Base-by-base conservation (phyloP, 768 basidiomycete species). In the Paxillus rubicundulus region DNA sequence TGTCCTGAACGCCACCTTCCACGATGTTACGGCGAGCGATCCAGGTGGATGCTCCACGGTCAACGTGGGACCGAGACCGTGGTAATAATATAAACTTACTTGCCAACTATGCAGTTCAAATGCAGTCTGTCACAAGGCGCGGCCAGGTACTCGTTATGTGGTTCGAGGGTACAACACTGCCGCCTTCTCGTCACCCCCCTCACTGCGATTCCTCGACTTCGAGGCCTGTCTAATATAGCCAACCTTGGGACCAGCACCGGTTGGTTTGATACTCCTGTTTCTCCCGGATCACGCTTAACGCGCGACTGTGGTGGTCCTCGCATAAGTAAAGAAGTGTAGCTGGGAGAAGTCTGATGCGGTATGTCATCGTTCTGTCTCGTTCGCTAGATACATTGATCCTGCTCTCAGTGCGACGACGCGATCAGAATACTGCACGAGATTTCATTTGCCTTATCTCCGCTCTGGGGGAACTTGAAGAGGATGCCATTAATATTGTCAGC, bases 371-470 rank as follows among this genome's bases (percentile, higher is more conserved):
- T 6, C 24, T 39, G 24, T 13, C 46, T 42, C 36, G 41, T 49
- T 61, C 32, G 61, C 21, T 39, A 39, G 58, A 40, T 45, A 48
- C 27, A 30, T 46, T 34, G 27, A 58, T 38, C 45, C 54, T 50
- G 50, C 38, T 18, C 45, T 34, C 39, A 42, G 49, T 41, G 50
- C 28, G 34, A 51, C 36, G 28, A 50, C 47, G 50, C 39, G 52
- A 56, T 21, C 53, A 52, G 32, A 9, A 27, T 21, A 46, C 44
- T 27, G 37, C 21, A 14, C n/a, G 50, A 32, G 21, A 46, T 55
- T 55, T 56, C 55, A 59, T 59, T 27, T 40, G 4, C 47, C 38
- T 47, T 67, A 67, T 69, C 56, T 67, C 66, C 67, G 63, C 64
- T 54, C 47, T 45, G 14, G 30, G 9, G n/a, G n/a, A n/a, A n/a